Conservation (phyloP, 2,329 filamentous ascomycete genomes). For the Talaromyces piceae region DNA sequence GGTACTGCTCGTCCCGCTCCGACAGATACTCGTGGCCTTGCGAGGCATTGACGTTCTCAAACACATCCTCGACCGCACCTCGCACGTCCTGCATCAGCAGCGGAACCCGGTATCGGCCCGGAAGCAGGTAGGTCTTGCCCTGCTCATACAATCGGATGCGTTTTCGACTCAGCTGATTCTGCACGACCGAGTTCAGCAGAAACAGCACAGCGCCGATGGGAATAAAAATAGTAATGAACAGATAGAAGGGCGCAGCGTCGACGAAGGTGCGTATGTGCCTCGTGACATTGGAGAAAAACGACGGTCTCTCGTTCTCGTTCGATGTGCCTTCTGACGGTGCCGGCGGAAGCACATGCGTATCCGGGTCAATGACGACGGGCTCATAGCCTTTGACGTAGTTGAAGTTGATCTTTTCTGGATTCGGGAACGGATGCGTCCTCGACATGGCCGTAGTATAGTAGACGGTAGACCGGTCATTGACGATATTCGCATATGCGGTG, state of each 20-base stretch:
- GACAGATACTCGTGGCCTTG: conserved; percentile 66
- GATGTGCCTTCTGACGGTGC: conserved; percentile 16
- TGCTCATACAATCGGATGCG: conserved; percentile 70
- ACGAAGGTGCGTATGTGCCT: conserved; percentile 32
- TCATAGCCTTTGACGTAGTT: conserved; percentile 69
- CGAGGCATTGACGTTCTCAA: conserved; percentile 62
- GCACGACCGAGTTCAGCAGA: conserved; percentile 66
- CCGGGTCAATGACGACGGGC: conserved; percentile 62
- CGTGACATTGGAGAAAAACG: conserved; percentile 20
- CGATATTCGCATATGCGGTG: conserved; percentile 75
- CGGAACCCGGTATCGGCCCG: conserved; percentile 66
- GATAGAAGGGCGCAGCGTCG: conserved; percentile 54
- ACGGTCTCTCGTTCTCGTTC: background rate
- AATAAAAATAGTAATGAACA: conserved; percentile 62
- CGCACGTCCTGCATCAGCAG: conserved; percentile 69
- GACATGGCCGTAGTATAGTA: conserved; percentile 78
- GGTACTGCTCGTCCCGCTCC: conserved; percentile 46
- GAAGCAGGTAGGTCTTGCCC: conserved; percentile 59
- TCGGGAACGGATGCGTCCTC: conserved; percentile 67
- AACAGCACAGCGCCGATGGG: conserved; percentile 66
- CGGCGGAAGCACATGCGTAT: conserved; percentile 18
- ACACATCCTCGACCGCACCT: conserved; percentile 67
- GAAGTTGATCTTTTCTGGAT: conserved; percentile 59
- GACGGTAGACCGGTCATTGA: conserved; percentile 74
- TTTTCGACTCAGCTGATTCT: conserved; percentile 65